phyloP scores from a whole-genome alignment of 805 yeast species.

The Ascoidea tarda region DNA sequence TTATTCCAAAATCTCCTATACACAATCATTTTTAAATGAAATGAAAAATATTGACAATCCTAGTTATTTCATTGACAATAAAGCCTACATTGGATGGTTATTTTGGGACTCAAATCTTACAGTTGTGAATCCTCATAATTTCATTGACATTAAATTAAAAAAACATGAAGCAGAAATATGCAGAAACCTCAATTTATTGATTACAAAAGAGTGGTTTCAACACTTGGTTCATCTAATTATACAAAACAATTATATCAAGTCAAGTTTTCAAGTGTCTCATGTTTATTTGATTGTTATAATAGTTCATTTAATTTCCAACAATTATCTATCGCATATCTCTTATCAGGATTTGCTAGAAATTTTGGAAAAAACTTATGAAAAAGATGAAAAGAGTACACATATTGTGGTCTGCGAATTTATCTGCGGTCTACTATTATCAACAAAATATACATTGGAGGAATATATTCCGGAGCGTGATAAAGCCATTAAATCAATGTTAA shows the following conservation, averaged over 20 bases:
- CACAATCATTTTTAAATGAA: conserved; percentile 30
- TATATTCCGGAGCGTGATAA: conserved; percentile 26
- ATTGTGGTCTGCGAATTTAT: conserved; percentile 60
- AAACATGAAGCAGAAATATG: conserved; percentile 29
- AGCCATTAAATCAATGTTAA: conserved; percentile 30
- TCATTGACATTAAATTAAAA: conserved; percentile 17
- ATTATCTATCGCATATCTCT: conserved; percentile 24
- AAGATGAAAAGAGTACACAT: conserved; percentile 63
- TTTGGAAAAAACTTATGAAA: conserved; percentile 35
- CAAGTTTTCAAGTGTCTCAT: conserved; percentile 51
- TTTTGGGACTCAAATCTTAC: conserved; percentile 53
- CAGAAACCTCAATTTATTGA: conserved; percentile 23
- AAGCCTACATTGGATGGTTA: conserved; percentile 49
- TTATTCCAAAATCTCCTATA: conserved; percentile 16
- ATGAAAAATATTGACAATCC: conserved; percentile 33
- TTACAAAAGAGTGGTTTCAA: conserved; percentile 47
- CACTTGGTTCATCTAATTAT: conserved; percentile 35
- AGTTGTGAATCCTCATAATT: conserved; percentile 26
- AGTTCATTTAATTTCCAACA: conserved; percentile 32
- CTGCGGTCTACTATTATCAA: conserved; percentile 43
- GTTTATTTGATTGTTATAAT: conserved; percentile 42
- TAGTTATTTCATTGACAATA: conserved; percentile 41
- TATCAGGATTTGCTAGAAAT: conserved; percentile 39
- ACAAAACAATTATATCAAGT: conserved; percentile 54
- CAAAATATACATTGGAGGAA: conserved; percentile 25